Evolutionary conservation across 176 grass and related monocot genomes (phyloP).

Genomic region (Triticum aestivum): DNA sequence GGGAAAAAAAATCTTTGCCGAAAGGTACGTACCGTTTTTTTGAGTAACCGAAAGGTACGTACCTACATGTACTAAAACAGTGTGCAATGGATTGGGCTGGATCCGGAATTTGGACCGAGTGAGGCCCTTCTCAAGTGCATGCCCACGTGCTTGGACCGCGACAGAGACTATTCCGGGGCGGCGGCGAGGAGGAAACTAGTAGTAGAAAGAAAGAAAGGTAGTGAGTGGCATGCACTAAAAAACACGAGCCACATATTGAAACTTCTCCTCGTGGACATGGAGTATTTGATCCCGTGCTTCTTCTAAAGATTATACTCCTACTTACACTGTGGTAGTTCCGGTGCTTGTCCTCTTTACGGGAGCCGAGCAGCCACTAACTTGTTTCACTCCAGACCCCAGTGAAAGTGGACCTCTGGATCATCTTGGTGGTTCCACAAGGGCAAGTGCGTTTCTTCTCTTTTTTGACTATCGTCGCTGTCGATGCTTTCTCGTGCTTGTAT

Average conservation of each 20-base stretch:
- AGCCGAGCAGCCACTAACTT: background rate
- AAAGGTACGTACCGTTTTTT: too few species aligned
- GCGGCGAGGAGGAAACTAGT: background rate
- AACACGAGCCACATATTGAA: background rate
- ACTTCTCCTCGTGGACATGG: background rate
- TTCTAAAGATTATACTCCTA: background rate
- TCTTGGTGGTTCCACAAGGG: background rate
- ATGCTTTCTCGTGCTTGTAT: background rate
- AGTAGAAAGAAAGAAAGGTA: background rate
- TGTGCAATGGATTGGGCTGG: background rate
- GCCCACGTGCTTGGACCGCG: background rate
- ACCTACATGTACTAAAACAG: too few species aligned
- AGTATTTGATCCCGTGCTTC: too few species aligned
- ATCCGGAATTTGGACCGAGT: background rate
- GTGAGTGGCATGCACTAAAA: too few species aligned
- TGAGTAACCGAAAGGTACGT: too few species aligned
- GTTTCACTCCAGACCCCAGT: background rate
- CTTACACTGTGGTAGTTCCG: background rate
- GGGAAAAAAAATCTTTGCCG: too few species aligned
- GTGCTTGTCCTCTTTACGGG: background rate
- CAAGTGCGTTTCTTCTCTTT: background rate
- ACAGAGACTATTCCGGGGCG: background rate
- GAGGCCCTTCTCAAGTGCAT: background rate
- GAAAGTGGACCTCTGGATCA: background rate
- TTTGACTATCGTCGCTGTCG: background rate